phyloP scores from a whole-genome alignment of 176 grass and related monocot species.

The Bothriochloa decipiens region DNA sequence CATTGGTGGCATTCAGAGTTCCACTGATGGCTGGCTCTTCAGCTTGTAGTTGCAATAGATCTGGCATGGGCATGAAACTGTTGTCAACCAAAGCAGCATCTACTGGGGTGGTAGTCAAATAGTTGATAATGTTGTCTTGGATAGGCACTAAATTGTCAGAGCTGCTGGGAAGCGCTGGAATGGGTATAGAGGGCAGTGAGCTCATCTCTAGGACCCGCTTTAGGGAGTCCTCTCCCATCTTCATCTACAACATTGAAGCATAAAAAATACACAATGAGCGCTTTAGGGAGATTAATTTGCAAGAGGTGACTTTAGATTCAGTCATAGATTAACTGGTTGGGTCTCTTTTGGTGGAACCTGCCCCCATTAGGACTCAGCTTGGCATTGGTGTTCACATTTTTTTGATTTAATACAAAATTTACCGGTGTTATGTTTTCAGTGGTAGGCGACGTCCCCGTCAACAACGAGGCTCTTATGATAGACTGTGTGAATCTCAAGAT shows the following conservation, averaged over 20 bases:
- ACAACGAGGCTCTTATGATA: too few relatives aligned
- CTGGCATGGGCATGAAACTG: not conserved
- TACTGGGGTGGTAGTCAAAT: not conserved
- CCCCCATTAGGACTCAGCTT: too few relatives aligned
- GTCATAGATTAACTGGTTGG: too few relatives aligned
- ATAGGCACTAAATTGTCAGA: conserved; percentile 32
- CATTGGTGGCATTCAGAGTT: not conserved
- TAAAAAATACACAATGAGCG: too few relatives aligned
- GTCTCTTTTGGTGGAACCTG: too few relatives aligned
- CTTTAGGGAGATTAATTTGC: too few relatives aligned
- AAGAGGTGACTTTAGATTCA: too few relatives aligned
- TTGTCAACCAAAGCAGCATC: conserved; percentile 1
- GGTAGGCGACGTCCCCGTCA: too few relatives aligned
- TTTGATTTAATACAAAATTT: too few relatives aligned
- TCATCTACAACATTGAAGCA: conserved; percentile 52
- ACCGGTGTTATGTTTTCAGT: too few relatives aligned
- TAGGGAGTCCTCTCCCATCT: conserved; percentile 72
- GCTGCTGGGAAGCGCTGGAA: not conserved
- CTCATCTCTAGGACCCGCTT: conserved; percentile 46
- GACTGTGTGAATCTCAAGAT: too few relatives aligned
- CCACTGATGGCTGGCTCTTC: not conserved
- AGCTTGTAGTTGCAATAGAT: not conserved
- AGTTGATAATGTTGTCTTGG: conserved; percentile 40
- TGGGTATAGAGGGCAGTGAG: conserved; percentile 18
- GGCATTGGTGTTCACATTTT: too few relatives aligned